phyloP scores from a whole-genome alignment of 139 green algal genomes.

The Chlamydomonas asymmetrica region DNA sequence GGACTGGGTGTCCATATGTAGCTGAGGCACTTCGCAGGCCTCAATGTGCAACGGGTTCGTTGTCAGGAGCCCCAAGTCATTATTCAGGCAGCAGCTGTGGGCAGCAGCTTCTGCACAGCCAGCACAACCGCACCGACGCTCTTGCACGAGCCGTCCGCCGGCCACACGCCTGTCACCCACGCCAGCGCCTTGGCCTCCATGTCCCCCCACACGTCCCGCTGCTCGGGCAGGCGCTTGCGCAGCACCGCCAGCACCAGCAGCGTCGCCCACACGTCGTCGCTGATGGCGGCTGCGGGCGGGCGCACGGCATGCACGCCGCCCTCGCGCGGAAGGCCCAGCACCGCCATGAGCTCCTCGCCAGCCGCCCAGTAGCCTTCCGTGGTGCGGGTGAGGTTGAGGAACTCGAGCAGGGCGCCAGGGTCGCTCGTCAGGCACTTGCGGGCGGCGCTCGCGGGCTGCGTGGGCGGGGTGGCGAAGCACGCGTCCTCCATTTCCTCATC shows the following conservation, averaged over 20 bases:
- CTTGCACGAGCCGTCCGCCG: neutral
- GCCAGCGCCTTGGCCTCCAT: slow-evolving; percentile 29
- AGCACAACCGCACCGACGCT: slow-evolving; percentile 24
- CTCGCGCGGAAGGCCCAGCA: neutral
- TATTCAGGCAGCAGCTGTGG: no score
- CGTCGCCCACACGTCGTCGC: slow-evolving; percentile 8
- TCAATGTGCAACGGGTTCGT: no score
- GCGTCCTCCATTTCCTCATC: neutral
- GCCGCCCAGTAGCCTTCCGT: slow-evolving; percentile 3
- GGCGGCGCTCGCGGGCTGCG: no score
- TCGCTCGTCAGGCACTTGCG: no score
- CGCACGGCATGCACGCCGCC: neutral
- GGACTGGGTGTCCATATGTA: no score
- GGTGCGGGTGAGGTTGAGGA: slow-evolving; percentile 13
- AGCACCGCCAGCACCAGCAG: slow-evolving; percentile 13
- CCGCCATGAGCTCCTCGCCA: neutral
- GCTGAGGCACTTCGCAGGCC: no score
- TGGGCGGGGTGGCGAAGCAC: no score
- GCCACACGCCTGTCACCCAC: slow-evolving; percentile 6
- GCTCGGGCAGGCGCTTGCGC: neutral
- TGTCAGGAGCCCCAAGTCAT: no score
- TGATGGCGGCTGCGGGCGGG: neutral
- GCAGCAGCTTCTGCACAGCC: slow-evolving; percentile 22
- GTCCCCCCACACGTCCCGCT: slow-evolving; percentile 12
- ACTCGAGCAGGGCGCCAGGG: neutral